Conservation (phyloP, 2,329 filamentous ascomycete genomes). For the Colletotrichum sp. region DNA sequence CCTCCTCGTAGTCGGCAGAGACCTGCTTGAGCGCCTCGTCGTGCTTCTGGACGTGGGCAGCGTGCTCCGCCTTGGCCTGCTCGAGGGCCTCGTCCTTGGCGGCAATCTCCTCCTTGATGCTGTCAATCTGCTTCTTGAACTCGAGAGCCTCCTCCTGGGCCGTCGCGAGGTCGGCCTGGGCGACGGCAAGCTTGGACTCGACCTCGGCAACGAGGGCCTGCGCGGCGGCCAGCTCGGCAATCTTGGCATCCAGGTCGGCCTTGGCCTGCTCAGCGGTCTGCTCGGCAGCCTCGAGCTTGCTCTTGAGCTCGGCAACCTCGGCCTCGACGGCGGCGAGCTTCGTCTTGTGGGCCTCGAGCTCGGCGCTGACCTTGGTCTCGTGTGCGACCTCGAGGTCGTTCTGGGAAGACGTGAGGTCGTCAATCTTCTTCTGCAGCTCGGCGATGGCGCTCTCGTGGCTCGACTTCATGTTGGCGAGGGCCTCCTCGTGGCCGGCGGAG, state of each 20-base stretch:
- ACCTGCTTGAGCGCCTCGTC: constrained; percentile 63
- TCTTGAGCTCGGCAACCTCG: constrained; percentile 56
- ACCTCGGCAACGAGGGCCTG: constrained; percentile 45
- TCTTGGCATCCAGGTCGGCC: constrained; percentile 48
- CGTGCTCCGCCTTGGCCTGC: constrained; percentile 55
- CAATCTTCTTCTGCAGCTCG: constrained; percentile 60
- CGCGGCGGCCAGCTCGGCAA: constrained; percentile 41
- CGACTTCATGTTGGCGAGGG: constrained; percentile 54
- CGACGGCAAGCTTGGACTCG: constrained; percentile 51
- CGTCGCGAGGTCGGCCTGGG: constrained; percentile 46
- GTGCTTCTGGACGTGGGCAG: constrained; percentile 51
- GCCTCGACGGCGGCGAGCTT: constrained; percentile 57
- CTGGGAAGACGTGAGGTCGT: constrained; percentile 55
- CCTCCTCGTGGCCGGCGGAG: constrained; percentile 51
- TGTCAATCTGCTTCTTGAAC: constrained; percentile 54
- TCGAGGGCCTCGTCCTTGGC: constrained; percentile 55
- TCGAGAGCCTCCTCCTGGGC: constrained; percentile 51
- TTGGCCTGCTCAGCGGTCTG: constrained; percentile 47
- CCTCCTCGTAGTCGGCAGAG: constrained; percentile 66
- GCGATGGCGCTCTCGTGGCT: constrained; percentile 52
- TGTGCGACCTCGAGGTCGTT: constrained; percentile 49
- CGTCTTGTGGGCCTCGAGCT: constrained; percentile 47
- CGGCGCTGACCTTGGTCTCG: constrained; percentile 48
- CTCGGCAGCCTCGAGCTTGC: constrained; percentile 52
- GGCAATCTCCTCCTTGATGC: constrained; percentile 49